phyloP scores from a whole-genome alignment of 2,329 filamentous ascomycete species.

The Cladosporium sp. region DNA sequence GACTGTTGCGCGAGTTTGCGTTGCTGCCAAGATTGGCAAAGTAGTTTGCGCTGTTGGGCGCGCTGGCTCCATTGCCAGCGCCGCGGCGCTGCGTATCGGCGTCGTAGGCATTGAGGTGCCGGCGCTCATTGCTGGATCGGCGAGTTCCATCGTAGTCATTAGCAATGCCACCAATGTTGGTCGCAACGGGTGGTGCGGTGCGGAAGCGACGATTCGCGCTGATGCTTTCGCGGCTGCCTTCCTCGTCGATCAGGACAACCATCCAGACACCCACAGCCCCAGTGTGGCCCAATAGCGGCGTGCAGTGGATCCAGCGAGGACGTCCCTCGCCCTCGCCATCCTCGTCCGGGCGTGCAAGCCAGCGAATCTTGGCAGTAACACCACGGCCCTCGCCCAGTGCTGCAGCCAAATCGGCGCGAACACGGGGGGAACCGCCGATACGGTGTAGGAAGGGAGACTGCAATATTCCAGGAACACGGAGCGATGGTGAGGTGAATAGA shows the following conservation, averaged over 20 bases:
- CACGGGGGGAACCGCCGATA: conserved; percentile 52
- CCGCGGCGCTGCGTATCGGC: conserved; percentile 11
- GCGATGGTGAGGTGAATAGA: conserved; percentile 51
- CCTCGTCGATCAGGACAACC: conserved; percentile 70
- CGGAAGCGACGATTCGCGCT: conserved; percentile 33
- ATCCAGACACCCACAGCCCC: conserved; percentile 76
- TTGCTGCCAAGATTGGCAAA: conserved; percentile 3
- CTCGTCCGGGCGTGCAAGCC: conserved; percentile 55
- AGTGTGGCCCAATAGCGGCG: conserved; percentile 66
- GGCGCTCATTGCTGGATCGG: conserved; percentile 1
- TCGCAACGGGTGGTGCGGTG: conserved; percentile 38
- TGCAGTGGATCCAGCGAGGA: conserved; percentile 74
- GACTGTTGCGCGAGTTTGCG: neutral
- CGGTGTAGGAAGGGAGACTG: conserved; percentile 51
- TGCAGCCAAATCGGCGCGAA: conserved; percentile 55
- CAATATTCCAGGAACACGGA: conserved; percentile 51
- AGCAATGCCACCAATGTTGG: conserved; percentile 36
- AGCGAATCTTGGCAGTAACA: conserved; percentile 73
- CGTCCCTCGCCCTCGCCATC: conserved; percentile 55
- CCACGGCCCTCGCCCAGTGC: conserved; percentile 68
- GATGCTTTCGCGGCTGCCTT: conserved; percentile 28
- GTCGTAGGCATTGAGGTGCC: conserved; percentile 17
- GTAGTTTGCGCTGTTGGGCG: conserved; percentile 17
- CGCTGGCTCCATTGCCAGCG: conserved; percentile 7
- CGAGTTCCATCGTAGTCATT: conserved; percentile 29